Evolutionary conservation across 2,329 filamentous ascomycete species (phyloP).

Genomic region (Trichoderma simmonsii): DNA sequence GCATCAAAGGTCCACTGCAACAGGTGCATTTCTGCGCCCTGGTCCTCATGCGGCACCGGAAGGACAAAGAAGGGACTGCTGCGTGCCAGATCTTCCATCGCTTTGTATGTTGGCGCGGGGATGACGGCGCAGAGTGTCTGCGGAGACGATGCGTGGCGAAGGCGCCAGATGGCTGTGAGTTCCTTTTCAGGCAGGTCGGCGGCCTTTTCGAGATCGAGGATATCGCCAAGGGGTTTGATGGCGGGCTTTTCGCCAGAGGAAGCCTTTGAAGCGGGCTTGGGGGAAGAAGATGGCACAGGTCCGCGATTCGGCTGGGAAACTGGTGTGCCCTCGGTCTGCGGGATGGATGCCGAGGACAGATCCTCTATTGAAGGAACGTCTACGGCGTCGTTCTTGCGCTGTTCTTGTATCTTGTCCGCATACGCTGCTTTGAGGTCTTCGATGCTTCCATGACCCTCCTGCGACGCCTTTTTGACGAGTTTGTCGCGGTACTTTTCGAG

Average conservation of each 20-base stretch:
- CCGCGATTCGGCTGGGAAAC: conserved; percentile 36
- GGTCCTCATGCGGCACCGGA: conserved; percentile 67
- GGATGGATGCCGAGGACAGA: conserved; percentile 24
- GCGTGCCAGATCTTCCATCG: conserved; percentile 69
- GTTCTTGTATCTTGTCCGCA: conserved; percentile 72
- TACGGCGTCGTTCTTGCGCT: conserved; percentile 65
- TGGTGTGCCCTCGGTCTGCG: conserved; percentile 37
- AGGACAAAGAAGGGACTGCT: conserved; percentile 85
- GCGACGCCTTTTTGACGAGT: conserved; percentile 74
- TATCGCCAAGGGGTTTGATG: conserved; percentile 48
- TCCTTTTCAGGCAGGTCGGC: conserved; percentile 71
- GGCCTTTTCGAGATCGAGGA: conserved; percentile 77
- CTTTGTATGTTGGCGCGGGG: conserved; percentile 67
- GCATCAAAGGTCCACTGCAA: conserved; percentile 91
- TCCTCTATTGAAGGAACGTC: conserved; percentile 36
- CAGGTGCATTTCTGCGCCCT: conserved; percentile 89
- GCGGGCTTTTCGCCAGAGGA: conserved; percentile 28
- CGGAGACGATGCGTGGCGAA: conserved; percentile 72
- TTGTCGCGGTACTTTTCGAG: conserved; percentile 85
- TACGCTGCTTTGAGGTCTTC: conserved; percentile 79
- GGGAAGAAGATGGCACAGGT: conserved; percentile 29
- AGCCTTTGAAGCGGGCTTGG: conserved; percentile 19
- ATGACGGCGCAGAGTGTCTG: conserved; percentile 82
- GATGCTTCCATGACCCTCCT: conserved; percentile 67
- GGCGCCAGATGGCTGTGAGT: conserved; percentile 84